Evolutionary conservation across 75 land plant species (phyloP), one percentile per base, ranked within the genome.

Genomic region (Larix kaempferi): DNA sequence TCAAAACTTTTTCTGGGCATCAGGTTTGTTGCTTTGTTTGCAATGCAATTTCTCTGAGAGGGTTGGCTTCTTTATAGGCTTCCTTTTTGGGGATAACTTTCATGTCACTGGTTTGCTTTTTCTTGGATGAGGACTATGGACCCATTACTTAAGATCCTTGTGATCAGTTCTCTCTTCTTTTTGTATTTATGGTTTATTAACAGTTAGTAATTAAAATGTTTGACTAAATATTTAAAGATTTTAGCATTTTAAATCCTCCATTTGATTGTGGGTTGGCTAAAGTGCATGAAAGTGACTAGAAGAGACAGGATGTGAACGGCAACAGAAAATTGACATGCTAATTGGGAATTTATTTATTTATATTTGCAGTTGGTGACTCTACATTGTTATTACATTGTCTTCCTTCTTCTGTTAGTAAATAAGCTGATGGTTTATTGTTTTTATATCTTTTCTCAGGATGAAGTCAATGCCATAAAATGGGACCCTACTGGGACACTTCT

Each of bases 381-480:
- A 39, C 41, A 39, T 0, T 39, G 41, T 39, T 3, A 39, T 39
- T 39, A 39, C 41, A 39, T 39, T 4, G 5, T 39, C 41, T 39
- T 3, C 5, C 41, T 39, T 39, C 3, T 39, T 39, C 41, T 39
- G 41, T 39, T 39, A 39, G 41, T 39, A 39, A 39, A 39, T 39
- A 39, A 39, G 41, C 41, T 3, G 4, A 39, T 39, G 41, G 1
- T 39, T 39, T 4, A 29, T 29, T 29, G 33, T 29, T 29, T 29
- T 29, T 29, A 29, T 0, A 29, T 29, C 41, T 39, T 39, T 39
- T 39, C n/a, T 74, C 88, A 97, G 99, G 98, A 91, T 80, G 99
- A 97, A 77, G 99, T 97, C 66, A 97, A 97, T 85, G 91, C 94
- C 75, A 90, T 97, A 67, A 94, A 92, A 83, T 97, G 99, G 99